These are phyloP conservation scores for Xylaria intraflava DNA, from an alignment of 495 filamentous ascomycete species.

Conservation along the genomic window DNA sequence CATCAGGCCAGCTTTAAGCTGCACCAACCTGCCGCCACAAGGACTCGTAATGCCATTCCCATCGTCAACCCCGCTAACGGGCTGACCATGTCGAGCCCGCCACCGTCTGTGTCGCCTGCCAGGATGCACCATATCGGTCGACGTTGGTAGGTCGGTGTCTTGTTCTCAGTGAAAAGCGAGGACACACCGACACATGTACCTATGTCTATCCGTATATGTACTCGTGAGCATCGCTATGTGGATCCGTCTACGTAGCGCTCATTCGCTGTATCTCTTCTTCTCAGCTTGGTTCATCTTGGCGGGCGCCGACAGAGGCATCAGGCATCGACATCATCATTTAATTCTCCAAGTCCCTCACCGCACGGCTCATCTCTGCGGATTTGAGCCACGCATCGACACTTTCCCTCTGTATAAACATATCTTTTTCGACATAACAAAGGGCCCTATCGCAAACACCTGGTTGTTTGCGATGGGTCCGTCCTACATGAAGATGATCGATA, in stretches of 20 bases:
- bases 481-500: constrained; percentile 32
- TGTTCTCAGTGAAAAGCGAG: constrained; percentile 21
- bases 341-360: constrained; percentile 18
- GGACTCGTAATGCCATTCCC: constrained; percentile 91
- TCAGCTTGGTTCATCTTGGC: constrained; percentile 27
- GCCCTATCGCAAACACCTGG: constrained; percentile 17
- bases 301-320: constrained; percentile 26
- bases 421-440: constrained; percentile 31
- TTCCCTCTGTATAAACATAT: constrained; percentile 31
- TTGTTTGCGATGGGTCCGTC: constrained; percentile 19
- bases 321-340: constrained; percentile 26
- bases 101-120: constrained; percentile 78
- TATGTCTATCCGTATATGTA: constrained; percentile 16
- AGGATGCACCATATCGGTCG: constrained; percentile 64
- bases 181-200: constrained; percentile 18
- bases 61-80: constrained; percentile 97
- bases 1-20: constrained; percentile 58
- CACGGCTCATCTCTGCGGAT: constrained; percentile 14
- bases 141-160: constrained; percentile 42
- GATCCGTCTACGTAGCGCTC: constrained; percentile 21
- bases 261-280: constrained; percentile 19
- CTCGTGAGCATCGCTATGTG: constrained; percentile 26
- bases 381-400: constrained; percentile 19
- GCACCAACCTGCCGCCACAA: constrained; percentile 79
- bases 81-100: constrained; percentile 81